Evolutionary conservation across 176 grass and related monocot species (phyloP), one percentile per base, ranked within the genome.

Genomic region (Phyllostachys edulis): DNA sequence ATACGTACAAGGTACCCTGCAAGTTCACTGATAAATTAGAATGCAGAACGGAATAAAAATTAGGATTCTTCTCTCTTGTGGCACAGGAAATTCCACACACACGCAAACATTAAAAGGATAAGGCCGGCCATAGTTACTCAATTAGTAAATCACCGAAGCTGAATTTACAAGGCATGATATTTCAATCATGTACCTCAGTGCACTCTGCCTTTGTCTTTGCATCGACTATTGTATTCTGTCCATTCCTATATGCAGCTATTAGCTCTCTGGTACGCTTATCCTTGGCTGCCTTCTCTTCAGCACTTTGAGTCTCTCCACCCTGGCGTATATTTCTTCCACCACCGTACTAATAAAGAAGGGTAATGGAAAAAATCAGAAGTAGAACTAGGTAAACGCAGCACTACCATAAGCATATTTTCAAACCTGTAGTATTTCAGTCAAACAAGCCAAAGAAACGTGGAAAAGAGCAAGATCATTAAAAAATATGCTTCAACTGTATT

Each of bases 311-410:
- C 46, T 83, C 78, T 85, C 89, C 91, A 76, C 91, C 91, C 42
- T 74, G 88, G 34, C 39, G 67, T 74, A 90, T 93, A 88, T 85
- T 88, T 86, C 85, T 93, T 85, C 91, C 91, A 71, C 91, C 88
- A 63, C 88, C 88, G 80, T 86, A 93, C 91, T 93, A 86, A 85
- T 55, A 46, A 92, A 46, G 27, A 92, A 90, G 64, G 23, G 40
- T 29, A 49, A 81, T 41, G 36, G 15, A 29, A 61, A 75, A 72
- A 45, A 70, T 87, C 55, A 29, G 29, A 29, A 29, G 29, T 29
- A 83, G 44, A 84, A 40, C 3, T 16, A 17, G 51, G 18, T 13
- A 90, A 69, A 26, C 29, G 9, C 11, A 63, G 27, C 46, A 77
- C 29, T 64, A 57, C 56, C 20, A 27, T 41, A 77, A 39, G 55